phyloP scores from a whole-genome alignment of 2,329 filamentous ascomycete genomes.

The Talaromyces sp. region DNA sequence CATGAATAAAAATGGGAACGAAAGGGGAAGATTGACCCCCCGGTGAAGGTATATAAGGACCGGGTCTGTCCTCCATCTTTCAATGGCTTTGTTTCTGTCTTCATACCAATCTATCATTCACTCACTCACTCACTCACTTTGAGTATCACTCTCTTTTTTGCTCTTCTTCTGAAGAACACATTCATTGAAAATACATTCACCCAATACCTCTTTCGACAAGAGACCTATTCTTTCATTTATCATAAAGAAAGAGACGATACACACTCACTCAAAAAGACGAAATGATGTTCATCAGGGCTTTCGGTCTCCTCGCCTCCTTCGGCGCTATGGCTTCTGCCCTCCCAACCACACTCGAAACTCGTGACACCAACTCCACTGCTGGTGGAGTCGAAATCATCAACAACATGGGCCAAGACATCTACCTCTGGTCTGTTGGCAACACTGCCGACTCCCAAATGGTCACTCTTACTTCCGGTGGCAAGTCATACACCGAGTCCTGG shows the following conservation, averaged over 20 bases:
- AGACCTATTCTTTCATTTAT: not conserved
- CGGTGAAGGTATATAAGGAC: conserved; percentile 4
- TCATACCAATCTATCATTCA: not conserved
- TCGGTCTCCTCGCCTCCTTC: conserved; percentile 18
- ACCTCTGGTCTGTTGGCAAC: conserved; percentile 36
- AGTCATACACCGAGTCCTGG: conserved; percentile 28
- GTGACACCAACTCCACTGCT: conserved; percentile 13
- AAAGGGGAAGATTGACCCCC: not conserved
- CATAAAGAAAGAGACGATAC: not conserved
- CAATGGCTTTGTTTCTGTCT: not conserved
- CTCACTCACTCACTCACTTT: not conserved
- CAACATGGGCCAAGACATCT: conserved; percentile 30
- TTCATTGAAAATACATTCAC: not conserved
- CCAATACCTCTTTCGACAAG: not conserved
- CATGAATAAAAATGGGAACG: not conserved
- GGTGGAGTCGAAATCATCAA: conserved; percentile 34
- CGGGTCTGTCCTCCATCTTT: not conserved
- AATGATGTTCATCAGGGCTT: conserved; percentile 33
- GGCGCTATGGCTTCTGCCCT: conserved; percentile 26
- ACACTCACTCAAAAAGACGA: not conserved
- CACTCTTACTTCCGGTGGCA: conserved; percentile 27
- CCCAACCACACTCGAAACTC: conserved; percentile 13
- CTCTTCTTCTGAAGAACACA: not conserved
- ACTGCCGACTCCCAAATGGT: conserved; percentile 27
- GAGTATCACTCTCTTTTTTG: not conserved